Conservation (phyloP, 75 land plant species). For the Sequoiadendron giganteum region DNA sequence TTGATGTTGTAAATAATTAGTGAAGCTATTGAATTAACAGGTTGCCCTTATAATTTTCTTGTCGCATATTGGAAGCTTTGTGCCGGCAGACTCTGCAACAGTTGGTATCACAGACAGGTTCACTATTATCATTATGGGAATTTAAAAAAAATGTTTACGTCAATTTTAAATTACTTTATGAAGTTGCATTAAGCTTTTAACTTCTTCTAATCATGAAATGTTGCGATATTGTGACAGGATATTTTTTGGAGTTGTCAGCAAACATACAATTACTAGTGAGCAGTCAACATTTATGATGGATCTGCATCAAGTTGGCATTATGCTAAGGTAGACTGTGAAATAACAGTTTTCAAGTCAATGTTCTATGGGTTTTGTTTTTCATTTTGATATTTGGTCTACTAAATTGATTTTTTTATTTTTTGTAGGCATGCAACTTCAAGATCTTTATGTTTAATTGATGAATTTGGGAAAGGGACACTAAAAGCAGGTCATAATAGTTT, state of each 20-base stretch:
- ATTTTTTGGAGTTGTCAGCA: slow-evolving; percentile 84
- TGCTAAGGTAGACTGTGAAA: slow-evolving; percentile 63
- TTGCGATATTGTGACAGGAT: slow-evolving; percentile 47
- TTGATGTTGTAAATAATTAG: background rate
- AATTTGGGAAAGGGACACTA: slow-evolving; percentile 98
- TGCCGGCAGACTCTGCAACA: slow-evolving; percentile 91
- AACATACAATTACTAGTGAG: slow-evolving; percentile 59
- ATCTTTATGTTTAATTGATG: slow-evolving; percentile 93
- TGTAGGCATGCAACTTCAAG: slow-evolving; percentile 79
- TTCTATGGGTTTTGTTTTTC: background rate
- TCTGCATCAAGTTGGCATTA: slow-evolving; percentile 87
- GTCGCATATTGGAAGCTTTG: slow-evolving; percentile 95
- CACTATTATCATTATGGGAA: background rate
- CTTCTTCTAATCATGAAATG: background rate
- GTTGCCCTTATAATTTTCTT: slow-evolving; percentile 95
- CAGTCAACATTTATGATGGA: slow-evolving; percentile 98
- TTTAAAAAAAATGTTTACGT: background rate
- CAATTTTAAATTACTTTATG: background rate
- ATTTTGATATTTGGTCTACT: background rate
- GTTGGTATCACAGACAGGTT: slow-evolving; percentile 94
- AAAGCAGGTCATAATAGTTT: slow-evolving; percentile 59
- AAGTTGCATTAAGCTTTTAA: background rate
- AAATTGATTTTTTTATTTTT: background rate
- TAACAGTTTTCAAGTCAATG: background rate
- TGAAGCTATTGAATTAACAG: slow-evolving; percentile 31